These are phyloP conservation scores for Suillus lakei DNA, from an alignment of 768 basidiomycete genomes.

Conservation along the genomic window DNA sequence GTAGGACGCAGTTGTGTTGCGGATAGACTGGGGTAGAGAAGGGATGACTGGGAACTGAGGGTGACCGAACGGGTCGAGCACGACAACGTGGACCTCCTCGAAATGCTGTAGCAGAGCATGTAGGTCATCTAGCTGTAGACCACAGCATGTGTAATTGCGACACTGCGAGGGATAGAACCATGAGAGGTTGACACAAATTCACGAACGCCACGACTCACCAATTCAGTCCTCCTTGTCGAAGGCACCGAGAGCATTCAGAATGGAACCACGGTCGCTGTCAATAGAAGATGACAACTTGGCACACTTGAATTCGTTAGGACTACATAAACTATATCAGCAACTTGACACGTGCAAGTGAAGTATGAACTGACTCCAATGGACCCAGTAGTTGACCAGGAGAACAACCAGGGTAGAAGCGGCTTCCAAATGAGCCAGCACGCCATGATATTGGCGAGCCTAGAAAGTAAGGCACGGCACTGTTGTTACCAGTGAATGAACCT, in stretches of 20 bases:
- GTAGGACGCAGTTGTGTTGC: conserved; percentile 33
- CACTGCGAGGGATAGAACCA: conserved; percentile 48
- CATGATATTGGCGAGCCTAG: conserved; percentile 77
- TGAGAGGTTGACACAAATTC: background rate
- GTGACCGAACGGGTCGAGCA: conserved; percentile 53
- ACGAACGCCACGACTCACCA: conserved; percentile 49
- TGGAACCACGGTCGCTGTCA: conserved; percentile 62
- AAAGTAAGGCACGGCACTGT: conserved; percentile 66
- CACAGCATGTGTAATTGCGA: conserved; percentile 91
- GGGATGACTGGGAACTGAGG: conserved; percentile 32
- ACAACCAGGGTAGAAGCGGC: conserved; percentile 64
- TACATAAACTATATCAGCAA: conserved; percentile 18
- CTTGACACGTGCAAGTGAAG: background rate
- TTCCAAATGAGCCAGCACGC: conserved; percentile 68
- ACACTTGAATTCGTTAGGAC: conserved; percentile 52
- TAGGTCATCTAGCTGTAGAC: conserved; percentile 72
- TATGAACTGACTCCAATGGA: conserved; percentile 63
- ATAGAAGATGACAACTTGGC: conserved; percentile 55
- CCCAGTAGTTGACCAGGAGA: conserved; percentile 65
- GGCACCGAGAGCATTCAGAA: conserved; percentile 68
- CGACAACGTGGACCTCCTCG: conserved; percentile 87
- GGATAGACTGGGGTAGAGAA: conserved; percentile 36
- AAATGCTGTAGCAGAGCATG: conserved; percentile 92
- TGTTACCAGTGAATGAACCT: conserved; percentile 53
- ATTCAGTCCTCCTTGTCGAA: conserved; percentile 75